Conservation (phyloP, 164 flowering plant genomes). For the Chimonanthus praecox region DNA sequence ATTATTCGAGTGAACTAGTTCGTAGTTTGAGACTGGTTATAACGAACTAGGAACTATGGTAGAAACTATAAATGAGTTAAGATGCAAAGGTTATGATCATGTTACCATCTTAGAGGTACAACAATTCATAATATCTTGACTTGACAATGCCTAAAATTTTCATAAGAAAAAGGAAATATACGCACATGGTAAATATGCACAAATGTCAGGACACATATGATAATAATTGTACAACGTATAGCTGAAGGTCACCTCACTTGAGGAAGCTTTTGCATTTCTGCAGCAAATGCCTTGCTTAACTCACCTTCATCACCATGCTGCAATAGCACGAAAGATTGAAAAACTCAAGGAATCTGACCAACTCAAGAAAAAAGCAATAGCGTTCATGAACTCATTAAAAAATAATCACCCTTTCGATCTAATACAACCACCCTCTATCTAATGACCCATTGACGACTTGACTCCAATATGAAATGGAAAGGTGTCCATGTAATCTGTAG, state of each 20-base stretch:
- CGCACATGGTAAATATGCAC: background rate
- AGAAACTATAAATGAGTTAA: too few species aligned
- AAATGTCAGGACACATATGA: background rate
- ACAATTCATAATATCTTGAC: too few species aligned
- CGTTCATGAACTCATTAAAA: background rate
- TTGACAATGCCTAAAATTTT: too few species aligned
- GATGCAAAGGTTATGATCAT: too few species aligned
- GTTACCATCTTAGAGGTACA: too few species aligned
- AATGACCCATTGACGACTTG: too few species aligned
- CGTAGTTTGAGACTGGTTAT: too few species aligned
- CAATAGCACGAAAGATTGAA: constrained; percentile 12
- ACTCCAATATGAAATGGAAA: background rate
- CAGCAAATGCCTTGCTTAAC: constrained; percentile 60
- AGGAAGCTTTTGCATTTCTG: constrained; percentile 77
- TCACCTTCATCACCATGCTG: constrained; percentile 97
- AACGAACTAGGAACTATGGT: too few species aligned
- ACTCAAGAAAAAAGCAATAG: background rate
- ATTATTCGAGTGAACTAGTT: too few species aligned
- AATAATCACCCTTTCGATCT: too few species aligned
- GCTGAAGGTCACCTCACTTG: constrained; percentile 58
- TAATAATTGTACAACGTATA: background rate
- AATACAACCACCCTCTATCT: too few species aligned
- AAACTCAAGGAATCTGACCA: background rate
- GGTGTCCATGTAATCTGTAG: background rate
- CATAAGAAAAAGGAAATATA: background rate